A percentile compares a stretch with the other conserved stretches of the same genome.
phyloP scores from a whole-genome alignment of 345 rosid species.

The Populus alba region DNA sequence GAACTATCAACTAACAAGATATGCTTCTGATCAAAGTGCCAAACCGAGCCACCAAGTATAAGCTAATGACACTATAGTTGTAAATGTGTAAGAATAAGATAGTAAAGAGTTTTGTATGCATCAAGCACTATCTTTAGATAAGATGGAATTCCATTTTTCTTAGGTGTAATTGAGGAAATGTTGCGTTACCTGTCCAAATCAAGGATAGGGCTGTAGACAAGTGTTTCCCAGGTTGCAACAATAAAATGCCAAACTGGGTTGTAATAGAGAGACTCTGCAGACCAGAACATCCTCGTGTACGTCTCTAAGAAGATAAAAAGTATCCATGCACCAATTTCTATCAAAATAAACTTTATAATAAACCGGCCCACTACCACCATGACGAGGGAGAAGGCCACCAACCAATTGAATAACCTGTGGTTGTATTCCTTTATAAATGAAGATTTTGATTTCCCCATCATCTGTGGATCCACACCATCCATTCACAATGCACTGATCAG shows the following conservation, averaged over 20 bases:
- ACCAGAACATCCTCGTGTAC: slow-evolving; percentile 94
- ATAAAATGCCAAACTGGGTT: slow-evolving; percentile 93
- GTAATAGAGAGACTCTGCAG: slow-evolving; percentile 91
- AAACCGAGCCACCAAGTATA: not conserved
- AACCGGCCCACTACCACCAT: slow-evolving; percentile 96
- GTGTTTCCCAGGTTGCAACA: slow-evolving; percentile 81
- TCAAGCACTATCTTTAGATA: not conserved
- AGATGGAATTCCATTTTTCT: not conserved
- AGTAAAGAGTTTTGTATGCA: not conserved
- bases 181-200: slow-evolving; percentile 82
- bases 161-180: not conserved
- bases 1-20: not conserved
- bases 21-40: not conserved
- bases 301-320: slow-evolving; percentile 97
- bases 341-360: slow-evolving; percentile 73
- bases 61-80: not conserved
- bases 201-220: slow-evolving; percentile 90
- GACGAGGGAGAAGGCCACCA: slow-evolving; percentile 87
- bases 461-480: slow-evolving; percentile 41
- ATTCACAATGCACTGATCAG: slow-evolving; percentile 2
- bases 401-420: slow-evolving; percentile 94
- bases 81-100: not conserved
- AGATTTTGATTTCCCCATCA: slow-evolving; percentile 77
- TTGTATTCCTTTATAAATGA: slow-evolving; percentile 93
- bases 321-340: slow-evolving; percentile 93